Evolutionary conservation across 2,329 filamentous ascomycete species (phyloP).

Genomic region (Epichloe uncinata): DNA sequence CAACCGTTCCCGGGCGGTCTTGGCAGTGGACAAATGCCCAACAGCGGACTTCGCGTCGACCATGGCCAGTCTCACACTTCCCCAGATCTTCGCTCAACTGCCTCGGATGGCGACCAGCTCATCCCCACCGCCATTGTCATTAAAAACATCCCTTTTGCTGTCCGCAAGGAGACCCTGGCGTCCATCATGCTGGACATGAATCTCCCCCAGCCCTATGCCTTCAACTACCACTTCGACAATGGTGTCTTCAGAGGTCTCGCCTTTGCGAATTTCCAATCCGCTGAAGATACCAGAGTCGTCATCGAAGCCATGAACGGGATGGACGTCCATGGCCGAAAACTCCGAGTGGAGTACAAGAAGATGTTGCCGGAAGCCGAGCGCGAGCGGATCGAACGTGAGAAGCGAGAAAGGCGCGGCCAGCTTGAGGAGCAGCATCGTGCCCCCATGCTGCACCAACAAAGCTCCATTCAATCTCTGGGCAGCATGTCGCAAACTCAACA

Average conservation of each 20-base stretch:
- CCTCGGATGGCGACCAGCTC: slow-evolving; percentile 62
- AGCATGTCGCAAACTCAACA: slow-evolving; percentile 51
- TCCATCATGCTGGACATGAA: slow-evolving; percentile 89
- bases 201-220: slow-evolving; percentile 93
- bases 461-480: slow-evolving; percentile 69
- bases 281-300: slow-evolving; percentile 83
- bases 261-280: slow-evolving; percentile 95
- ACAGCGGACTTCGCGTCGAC: slow-evolving; percentile 31
- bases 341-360: slow-evolving; percentile 98
- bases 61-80: slow-evolving; percentile 26
- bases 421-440: slow-evolving; percentile 90
- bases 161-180: slow-evolving; percentile 91
- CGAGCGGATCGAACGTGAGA: slow-evolving; percentile 92
- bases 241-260: slow-evolving; percentile 91
- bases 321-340: slow-evolving; percentile 85
- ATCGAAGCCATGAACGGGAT: slow-evolving; percentile 93
- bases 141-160: slow-evolving; percentile 98
- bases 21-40: slow-evolving; percentile 23
- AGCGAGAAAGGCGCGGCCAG: slow-evolving; percentile 88
- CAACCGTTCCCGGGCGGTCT: slow-evolving; percentile 23
- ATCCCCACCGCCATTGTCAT: slow-evolving; percentile 98
- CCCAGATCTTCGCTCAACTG: slow-evolving; percentile 28
- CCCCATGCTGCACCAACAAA: slow-evolving; percentile 66
- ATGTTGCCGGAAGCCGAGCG: slow-evolving; percentile 93
- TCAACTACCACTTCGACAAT: slow-evolving; percentile 99